These are phyloP conservation scores for Kickxella alabastrina DNA, from an alignment of 192 early-diverging fungal species.

Conservation along the genomic window DNA sequence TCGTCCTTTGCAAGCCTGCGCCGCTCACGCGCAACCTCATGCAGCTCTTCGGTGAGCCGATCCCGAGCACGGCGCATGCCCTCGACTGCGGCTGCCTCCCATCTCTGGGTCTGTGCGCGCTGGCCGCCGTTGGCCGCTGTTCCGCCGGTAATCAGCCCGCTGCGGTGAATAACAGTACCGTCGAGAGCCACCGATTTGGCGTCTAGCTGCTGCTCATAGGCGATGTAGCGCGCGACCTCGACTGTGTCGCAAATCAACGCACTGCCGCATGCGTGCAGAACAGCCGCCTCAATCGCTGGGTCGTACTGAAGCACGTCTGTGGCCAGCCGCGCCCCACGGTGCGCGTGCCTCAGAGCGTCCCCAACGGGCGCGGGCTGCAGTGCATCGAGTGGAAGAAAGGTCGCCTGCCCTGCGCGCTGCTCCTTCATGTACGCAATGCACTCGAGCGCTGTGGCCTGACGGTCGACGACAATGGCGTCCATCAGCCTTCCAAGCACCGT, in stretches of 20 bases:
- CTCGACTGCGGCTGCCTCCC: conserved; percentile 89
- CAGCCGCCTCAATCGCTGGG: conserved; percentile 65
- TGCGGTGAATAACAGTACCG: conserved; percentile 93
- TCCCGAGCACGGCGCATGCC: conserved; percentile 68
- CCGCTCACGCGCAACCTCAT: conserved; percentile 65
- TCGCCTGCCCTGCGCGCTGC: conserved; percentile 85
- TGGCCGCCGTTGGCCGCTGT: conserved; percentile 42
- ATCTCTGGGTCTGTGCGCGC: conserved; percentile 56
- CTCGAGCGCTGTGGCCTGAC: conserved; percentile 86
- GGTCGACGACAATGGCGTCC: conserved; percentile 94
- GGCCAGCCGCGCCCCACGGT: conserved; percentile 84
- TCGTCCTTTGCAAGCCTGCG: conserved; percentile 66
- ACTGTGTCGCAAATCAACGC: conserved; percentile 88
- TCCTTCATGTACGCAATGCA: conserved; percentile 94
- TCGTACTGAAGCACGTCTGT: conserved; percentile 91
- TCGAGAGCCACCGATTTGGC: conserved; percentile 92
- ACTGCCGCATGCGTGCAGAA: conserved; percentile 90
- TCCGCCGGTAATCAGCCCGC: conserved; percentile 92
- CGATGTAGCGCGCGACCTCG: conserved; percentile 78
- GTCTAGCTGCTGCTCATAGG: conserved; percentile 76
- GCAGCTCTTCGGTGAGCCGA: conserved; percentile 63
- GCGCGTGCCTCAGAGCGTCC: conserved; percentile 74
- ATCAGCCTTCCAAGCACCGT: conserved; percentile 86
- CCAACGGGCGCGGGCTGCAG: conserved; percentile 69
- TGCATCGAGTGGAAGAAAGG: conserved; percentile 90